These are phyloP conservation scores for Microbotryum lychnidis-dioicae DNA, from an alignment of 1,284 basidiomycete genomes.

Conservation along the genomic window DNA sequence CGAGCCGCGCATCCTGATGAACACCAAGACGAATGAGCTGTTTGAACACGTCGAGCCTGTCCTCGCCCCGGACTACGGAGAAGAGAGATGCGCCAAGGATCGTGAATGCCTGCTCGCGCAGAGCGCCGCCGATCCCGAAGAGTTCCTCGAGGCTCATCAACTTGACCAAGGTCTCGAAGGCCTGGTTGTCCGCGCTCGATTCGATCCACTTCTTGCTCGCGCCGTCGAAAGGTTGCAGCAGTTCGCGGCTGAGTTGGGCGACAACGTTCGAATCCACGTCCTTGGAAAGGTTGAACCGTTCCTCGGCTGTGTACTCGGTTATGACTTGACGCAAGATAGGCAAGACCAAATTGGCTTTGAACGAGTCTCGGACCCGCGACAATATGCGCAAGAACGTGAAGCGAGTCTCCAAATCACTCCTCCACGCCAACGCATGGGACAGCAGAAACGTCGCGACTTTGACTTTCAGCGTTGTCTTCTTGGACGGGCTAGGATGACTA, in stretches of 20 bases:
- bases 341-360: conserved; percentile 57
- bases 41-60: conserved; percentile 22
- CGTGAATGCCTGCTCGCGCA: conserved; percentile 19
- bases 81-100: conserved; percentile 14
- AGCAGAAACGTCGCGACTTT: conserved; percentile 71
- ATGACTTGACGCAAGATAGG: conserved; percentile 52
- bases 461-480: conserved; percentile 54
- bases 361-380: conserved; percentile 53
- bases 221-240: conserved; percentile 53
- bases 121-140: conserved; percentile 6
- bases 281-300: not conserved
- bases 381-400: conserved; percentile 55
- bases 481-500: conserved; percentile 36
- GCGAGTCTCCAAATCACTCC: conserved; percentile 43
- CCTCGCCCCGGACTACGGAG: conserved; percentile 14
- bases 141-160: conserved; percentile 10
- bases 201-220: conserved; percentile 28
- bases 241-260: conserved; percentile 44
- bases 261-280: conserved; percentile 30
- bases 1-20: conserved; percentile 12
- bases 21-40: conserved; percentile 21
- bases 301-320: conserved; percentile 27
- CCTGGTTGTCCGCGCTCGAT: conserved; percentile 6
- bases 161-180: conserved; percentile 11
- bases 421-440: conserved; percentile 67